Evolutionary conservation across 495 filamentous ascomycete species (phyloP).

Genomic region (Thermothielavioides terrestris): DNA sequence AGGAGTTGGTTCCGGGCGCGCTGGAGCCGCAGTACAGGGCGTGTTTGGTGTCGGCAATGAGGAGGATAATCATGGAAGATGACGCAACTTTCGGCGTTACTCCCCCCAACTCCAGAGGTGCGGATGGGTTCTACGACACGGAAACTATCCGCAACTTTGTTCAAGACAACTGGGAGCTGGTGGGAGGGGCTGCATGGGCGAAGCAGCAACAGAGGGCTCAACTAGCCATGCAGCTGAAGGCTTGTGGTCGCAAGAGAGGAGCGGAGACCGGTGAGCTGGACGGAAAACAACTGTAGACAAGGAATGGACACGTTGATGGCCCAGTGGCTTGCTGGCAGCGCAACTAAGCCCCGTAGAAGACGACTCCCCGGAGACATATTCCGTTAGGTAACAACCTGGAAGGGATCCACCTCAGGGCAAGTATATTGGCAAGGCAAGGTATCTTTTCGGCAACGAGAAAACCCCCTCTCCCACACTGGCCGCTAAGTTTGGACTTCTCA

Average conservation of each 20-base stretch:
- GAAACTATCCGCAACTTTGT: conserved; percentile 30
- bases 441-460: no score
- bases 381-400: no score
- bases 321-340: no score
- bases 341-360: no score
- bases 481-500: no score
- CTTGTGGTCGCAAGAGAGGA: neutral
- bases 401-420: no score
- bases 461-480: no score
- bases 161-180: conserved; percentile 22
- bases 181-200: conserved; percentile 26
- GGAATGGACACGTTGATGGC: no score
- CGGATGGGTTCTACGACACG: conserved; percentile 32
- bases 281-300: no score
- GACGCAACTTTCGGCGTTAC: conserved; percentile 25
- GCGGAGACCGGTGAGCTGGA: neutral
- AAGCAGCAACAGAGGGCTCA: conserved; percentile 15
- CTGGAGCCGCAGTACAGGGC: conserved; percentile 15
- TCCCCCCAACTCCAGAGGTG: conserved; percentile 14
- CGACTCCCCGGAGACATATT: no score
- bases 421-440: no score
- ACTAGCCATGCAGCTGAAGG: conserved; percentile 18
- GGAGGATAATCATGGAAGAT: conserved; percentile 31
- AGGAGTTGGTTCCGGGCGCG: conserved; percentile 18
- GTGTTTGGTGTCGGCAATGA: conserved; percentile 22